These are phyloP conservation scores for Glebionis coronaria DNA, from an alignment of 129 eudicot species.

Conservation along the genomic window DNA sequence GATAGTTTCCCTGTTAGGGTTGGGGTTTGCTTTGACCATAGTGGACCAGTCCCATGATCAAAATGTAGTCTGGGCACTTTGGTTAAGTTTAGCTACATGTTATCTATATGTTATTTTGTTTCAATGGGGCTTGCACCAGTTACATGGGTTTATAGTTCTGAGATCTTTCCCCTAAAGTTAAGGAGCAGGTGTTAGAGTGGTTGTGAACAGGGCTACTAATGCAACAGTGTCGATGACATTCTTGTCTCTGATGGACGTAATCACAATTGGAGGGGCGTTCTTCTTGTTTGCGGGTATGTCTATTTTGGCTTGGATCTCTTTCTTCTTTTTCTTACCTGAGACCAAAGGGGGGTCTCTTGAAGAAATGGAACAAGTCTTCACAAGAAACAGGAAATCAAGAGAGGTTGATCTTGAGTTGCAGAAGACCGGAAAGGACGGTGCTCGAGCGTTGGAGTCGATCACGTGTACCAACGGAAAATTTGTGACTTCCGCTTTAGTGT, in stretches of 20 bases:
- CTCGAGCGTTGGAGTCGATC: not conserved
- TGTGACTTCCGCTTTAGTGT: not conserved
- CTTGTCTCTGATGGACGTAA: slow-evolving; percentile 48
- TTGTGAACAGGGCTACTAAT: slow-evolving; percentile 71
- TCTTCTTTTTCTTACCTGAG: slow-evolving; percentile 74
- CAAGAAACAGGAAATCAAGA: slow-evolving; percentile 23
- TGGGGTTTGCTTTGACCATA: slow-evolving; percentile 59
- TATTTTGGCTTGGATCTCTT: slow-evolving; percentile 64
- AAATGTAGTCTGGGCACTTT: slow-evolving; percentile 56
- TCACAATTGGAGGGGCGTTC: slow-evolving; percentile 78
- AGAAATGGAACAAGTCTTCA: slow-evolving; percentile 47
- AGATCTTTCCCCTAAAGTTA: slow-evolving; percentile 62
- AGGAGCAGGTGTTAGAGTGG: slow-evolving; percentile 78
- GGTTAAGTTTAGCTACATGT: slow-evolving; percentile 43
- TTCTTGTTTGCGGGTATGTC: slow-evolving; percentile 69
- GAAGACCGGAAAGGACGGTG: slow-evolving; percentile 13
- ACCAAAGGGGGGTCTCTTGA: slow-evolving; percentile 73
- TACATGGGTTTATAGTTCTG: slow-evolving; percentile 81
- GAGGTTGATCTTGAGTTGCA: slow-evolving; percentile 29
- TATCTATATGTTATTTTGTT: slow-evolving; percentile 53
- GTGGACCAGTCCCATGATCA: slow-evolving; percentile 37
- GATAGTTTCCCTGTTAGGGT: slow-evolving; percentile 40
- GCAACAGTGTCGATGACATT: slow-evolving; percentile 81
- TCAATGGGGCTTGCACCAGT: slow-evolving; percentile 71
- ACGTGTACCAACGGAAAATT: not conserved